Percentiles rank a stretch among this genome's conserved stretches.
Evolutionary conservation across 352 stramenopile species (phyloP).

Genomic region (Globisporangium paddicum): DNA sequence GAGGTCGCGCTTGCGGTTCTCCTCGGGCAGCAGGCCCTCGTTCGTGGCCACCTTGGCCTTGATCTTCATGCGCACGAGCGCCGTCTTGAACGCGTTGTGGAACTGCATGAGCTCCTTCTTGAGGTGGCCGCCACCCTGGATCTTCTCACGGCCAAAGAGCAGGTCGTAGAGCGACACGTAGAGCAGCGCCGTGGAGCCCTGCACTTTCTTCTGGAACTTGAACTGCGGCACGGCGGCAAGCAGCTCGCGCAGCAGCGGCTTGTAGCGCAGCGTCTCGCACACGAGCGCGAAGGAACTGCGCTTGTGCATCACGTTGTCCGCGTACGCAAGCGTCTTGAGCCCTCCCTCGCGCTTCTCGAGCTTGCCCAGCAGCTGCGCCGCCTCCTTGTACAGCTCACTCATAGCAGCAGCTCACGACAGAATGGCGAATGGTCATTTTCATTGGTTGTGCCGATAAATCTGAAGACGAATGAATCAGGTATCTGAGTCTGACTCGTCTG

Average conservation of each 20-base stretch:
- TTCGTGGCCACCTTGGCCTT: conserved; percentile 71
- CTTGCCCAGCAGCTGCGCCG: conserved; percentile 68
- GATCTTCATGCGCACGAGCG: conserved; percentile 81
- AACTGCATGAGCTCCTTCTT: conserved; percentile 84
- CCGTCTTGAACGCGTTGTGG: conserved; percentile 64
- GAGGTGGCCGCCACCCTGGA: conserved; percentile 82
- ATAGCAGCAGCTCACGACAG: conserved; percentile 18
- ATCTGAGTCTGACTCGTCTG: not conserved
- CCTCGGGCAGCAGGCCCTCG: conserved; percentile 70
- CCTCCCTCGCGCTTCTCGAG: conserved; percentile 72
- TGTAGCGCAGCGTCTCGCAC: conserved; percentile 87
- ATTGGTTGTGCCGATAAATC: too few relatives aligned
- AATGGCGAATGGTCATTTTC: conserved; percentile 2
- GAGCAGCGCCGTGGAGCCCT: conserved; percentile 51
- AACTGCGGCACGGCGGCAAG: conserved; percentile 67
- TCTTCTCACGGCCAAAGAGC: conserved; percentile 80
- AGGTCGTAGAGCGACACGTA: conserved; percentile 87
- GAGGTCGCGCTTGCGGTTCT: conserved; percentile 70
- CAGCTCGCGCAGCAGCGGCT: conserved; percentile 67
- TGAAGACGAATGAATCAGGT: too few relatives aligned
- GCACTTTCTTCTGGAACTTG: conserved; percentile 54
- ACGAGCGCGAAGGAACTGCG: conserved; percentile 87
- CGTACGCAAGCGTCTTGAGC: conserved; percentile 84
- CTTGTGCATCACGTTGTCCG: conserved; percentile 77
- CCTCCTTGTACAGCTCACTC: conserved; percentile 86